A percentile compares a stretch with the other conserved stretches of the same genome.
These are phyloP conservation scores for Pseudogymnoascus destructans DNA, from an alignment of 2,329 filamentous ascomycete species.

Conservation along the genomic window DNA sequence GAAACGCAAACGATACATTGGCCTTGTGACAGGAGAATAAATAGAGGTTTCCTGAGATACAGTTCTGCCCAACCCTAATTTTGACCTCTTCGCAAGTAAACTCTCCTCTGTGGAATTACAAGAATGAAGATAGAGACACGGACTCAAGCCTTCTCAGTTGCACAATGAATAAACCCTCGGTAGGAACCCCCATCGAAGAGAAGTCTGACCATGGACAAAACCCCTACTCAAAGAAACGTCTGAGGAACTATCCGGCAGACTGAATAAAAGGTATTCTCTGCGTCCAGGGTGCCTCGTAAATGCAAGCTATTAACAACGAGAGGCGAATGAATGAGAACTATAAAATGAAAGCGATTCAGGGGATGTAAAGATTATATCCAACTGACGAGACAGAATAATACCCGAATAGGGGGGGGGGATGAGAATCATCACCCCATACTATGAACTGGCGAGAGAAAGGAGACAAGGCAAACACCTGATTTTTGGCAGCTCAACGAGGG, in stretches of 20 bases:
- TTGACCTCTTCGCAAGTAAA: not conserved
- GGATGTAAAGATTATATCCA: not conserved
- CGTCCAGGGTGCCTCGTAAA: not conserved
- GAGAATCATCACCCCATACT: not conserved
- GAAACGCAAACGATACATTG: not conserved
- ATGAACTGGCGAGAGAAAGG: not conserved
- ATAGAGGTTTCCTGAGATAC: not conserved
- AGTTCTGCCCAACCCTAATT: not conserved
- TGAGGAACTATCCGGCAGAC: not conserved
- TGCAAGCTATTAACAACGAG: not conserved
- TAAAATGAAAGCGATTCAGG: not conserved
- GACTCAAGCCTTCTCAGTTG: not conserved
- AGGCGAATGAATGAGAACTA: not conserved
- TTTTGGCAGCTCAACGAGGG: not conserved
- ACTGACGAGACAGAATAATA: not conserved
- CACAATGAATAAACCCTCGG: not conserved
- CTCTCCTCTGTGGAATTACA: not conserved
- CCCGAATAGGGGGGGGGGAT: not conserved
- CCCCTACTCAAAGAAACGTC: not conserved
- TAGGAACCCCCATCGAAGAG: not conserved
- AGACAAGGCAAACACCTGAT: not conserved
- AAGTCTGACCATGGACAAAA: too few species aligned
- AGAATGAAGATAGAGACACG: not conserved
- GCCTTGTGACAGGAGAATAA: not conserved
- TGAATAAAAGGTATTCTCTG: not conserved